Conservation (phyloP, 1,284 basidiomycete genomes). For the Lentinula novae-zelandiae region DNA sequence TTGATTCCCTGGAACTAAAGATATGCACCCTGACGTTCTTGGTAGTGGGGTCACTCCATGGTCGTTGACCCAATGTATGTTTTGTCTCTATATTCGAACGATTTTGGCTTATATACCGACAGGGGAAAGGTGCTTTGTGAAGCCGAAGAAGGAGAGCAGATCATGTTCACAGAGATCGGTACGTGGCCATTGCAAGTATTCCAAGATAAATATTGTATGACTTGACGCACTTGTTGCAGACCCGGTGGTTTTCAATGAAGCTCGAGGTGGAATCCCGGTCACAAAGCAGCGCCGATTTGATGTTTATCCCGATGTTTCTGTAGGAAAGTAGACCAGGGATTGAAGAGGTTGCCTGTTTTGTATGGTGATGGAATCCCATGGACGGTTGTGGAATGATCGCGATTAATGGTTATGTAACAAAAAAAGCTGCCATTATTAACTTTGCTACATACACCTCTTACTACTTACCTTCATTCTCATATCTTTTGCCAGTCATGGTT, state of each 20-base stretch:
- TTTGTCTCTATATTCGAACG: background rate
- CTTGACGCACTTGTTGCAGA: slow-evolving; percentile 42
- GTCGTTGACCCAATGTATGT: slow-evolving; percentile 86
- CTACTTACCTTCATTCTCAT: background rate
- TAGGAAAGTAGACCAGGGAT: background rate
- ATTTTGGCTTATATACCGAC: slow-evolving; percentile 2
- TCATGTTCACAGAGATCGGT: slow-evolving; percentile 83
- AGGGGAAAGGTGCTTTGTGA: slow-evolving; percentile 83
- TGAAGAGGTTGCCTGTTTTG: slow-evolving; percentile 26
- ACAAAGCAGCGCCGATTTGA: slow-evolving; percentile 89
- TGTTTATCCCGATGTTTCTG: slow-evolving; percentile 75
- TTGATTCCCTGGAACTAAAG: slow-evolving; percentile 14
- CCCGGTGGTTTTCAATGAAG: slow-evolving; percentile 62
- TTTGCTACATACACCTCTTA: slow-evolving; percentile 4
- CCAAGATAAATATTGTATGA: background rate
- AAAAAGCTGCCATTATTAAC: slow-evolving; percentile 13
- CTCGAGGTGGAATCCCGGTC: slow-evolving; percentile 83
- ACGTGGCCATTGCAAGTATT: slow-evolving; percentile 25
- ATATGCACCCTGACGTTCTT: background rate
- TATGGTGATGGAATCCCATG: slow-evolving; percentile 33
- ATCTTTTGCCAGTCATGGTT: slow-evolving; percentile 45
- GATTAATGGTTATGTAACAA: slow-evolving; percentile 12
- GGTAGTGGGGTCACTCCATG: slow-evolving; percentile 87
- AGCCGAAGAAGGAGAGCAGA: slow-evolving; percentile 78
- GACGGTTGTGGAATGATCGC: slow-evolving; percentile 41